phyloP scores from a whole-genome alignment of 108 stramenopile species.

The Cyclotella distinguenda region DNA sequence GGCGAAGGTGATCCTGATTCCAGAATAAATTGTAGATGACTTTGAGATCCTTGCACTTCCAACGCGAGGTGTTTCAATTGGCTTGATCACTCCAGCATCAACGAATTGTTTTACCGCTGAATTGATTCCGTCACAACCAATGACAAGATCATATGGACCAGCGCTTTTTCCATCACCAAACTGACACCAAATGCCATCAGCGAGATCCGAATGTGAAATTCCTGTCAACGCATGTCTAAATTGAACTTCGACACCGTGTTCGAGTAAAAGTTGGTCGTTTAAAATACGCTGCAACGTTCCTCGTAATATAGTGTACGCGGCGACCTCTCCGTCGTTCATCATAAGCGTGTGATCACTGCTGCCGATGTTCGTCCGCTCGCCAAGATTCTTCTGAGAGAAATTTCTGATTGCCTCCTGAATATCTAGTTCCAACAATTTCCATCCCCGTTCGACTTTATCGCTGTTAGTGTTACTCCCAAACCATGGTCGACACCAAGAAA shows the following conservation, averaged over 20 bases:
- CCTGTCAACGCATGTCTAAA: conserved; percentile 55
- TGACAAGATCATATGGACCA: conserved; percentile 76
- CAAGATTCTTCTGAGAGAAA: conserved; percentile 16
- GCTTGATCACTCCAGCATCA: conserved; percentile 33
- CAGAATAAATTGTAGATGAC: conserved; percentile 68
- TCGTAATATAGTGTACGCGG: conserved; percentile 69
- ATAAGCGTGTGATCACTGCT: conserved; percentile 11
- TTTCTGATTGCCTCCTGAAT: conserved; percentile 46
- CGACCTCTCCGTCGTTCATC: conserved; percentile 33
- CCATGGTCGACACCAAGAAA: conserved; percentile 65
- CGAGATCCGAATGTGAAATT: conserved; percentile 25
- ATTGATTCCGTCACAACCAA: conserved; percentile 83
- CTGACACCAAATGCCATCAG: conserved; percentile 45
- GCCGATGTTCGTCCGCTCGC: background rate
- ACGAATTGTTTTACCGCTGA: conserved; percentile 71
- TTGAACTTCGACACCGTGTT: conserved; percentile 30
- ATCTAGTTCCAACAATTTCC: conserved; percentile 57
- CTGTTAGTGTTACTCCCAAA: conserved; percentile 27
- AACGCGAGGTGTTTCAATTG: background rate
- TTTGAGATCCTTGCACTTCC: conserved; percentile 14
- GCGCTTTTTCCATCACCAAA: conserved; percentile 61
- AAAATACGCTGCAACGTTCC: conserved; percentile 68
- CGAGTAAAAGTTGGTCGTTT: conserved; percentile 45
- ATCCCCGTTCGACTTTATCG: conserved; percentile 7
- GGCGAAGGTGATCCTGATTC: conserved; percentile 74